phyloP scores from a whole-genome alignment of 2,329 filamentous ascomycete genomes.

The Ceratocystis variospora region DNA sequence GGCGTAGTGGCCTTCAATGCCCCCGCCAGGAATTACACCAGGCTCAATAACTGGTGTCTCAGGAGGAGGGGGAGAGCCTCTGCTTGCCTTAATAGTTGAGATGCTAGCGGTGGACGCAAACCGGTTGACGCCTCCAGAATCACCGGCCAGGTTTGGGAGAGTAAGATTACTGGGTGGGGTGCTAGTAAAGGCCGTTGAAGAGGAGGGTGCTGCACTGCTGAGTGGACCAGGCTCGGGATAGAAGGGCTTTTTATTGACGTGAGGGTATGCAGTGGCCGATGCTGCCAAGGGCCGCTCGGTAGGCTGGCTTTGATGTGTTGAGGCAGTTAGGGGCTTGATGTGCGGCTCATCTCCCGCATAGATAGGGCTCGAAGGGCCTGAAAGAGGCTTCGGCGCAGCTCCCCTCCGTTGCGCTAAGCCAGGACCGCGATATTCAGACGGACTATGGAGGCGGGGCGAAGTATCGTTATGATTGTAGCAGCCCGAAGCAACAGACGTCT shows the following conservation, averaged over 20 bases:
- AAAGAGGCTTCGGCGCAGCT: constrained; percentile 66
- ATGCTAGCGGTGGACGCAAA: constrained; percentile 76
- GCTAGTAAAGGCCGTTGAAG: constrained; percentile 23
- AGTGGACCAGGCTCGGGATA: constrained; percentile 41
- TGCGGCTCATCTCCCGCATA: constrained; percentile 68
- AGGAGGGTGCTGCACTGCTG: background rate
- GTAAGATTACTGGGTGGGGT: constrained; percentile 21
- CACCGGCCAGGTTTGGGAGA: constrained; percentile 30
- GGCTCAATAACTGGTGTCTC: constrained; percentile 77
- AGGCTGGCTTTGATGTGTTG: constrained; percentile 29
- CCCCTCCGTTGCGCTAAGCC: constrained; percentile 69
- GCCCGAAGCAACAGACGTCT: constrained; percentile 32
- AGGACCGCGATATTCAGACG: constrained; percentile 44
- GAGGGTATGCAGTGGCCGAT: constrained; percentile 23
- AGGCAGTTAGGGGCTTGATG: constrained; percentile 45
- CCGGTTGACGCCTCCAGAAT: constrained; percentile 41
- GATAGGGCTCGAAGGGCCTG: constrained; percentile 67
- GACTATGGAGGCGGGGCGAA: constrained; percentile 40
- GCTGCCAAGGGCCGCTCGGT: background rate
- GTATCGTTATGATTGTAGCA: constrained; percentile 37
- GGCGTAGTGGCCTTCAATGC: constrained; percentile 83
- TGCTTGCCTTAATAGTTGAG: constrained; percentile 79
- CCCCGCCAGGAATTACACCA: constrained; percentile 54
- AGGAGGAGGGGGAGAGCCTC: constrained; percentile 86
- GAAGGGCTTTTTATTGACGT: constrained; percentile 41